Percentiles rank a stretch among this genome's conserved stretches.
Evolutionary conservation across 192 early-diverging fungal genomes (phyloP).

Genomic region (Entomortierella beljakovae): DNA sequence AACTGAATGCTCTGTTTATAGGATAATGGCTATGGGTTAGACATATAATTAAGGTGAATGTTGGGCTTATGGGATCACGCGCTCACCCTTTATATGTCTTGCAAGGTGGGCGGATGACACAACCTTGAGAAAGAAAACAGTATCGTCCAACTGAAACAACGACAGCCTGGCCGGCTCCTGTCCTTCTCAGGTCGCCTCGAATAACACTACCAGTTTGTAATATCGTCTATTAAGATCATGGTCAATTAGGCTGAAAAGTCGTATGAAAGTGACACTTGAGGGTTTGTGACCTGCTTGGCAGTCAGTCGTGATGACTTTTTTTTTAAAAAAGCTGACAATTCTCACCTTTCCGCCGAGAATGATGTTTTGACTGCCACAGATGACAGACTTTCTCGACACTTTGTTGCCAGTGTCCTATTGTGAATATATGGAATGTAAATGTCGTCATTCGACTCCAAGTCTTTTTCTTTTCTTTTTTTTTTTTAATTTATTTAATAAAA

Average conservation of each 20-base stretch:
- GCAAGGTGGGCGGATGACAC: constrained; percentile 92
- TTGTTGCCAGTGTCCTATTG: constrained; percentile 95
- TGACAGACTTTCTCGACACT: constrained; percentile 91
- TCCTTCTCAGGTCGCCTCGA: constrained; percentile 91
- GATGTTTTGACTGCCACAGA: constrained; percentile 96
- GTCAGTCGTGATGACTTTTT: background rate
- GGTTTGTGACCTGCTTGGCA: no score
- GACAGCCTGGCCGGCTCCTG: constrained; percentile 88
- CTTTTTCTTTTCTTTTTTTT: background rate
- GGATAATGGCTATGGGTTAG: background rate
- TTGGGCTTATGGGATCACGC: background rate
- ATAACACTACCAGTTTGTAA: constrained; percentile 92
- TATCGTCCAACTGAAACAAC: constrained; percentile 93
- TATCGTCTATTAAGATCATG: constrained; percentile 74
- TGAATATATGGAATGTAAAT: background rate
- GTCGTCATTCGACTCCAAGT: background rate
- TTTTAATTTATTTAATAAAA: background rate
- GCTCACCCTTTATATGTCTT: constrained; percentile 90
- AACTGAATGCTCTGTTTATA: constrained; percentile 84
- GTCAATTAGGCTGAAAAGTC: no score
- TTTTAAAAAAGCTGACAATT: no score
- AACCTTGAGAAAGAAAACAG: constrained; percentile 80
- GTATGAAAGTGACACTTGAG: no score
- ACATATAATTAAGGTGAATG: background rate
- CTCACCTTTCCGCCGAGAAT: constrained; percentile 93